Evolutionary conservation across 2,329 filamentous ascomycete species (phyloP).

Genomic region (Colletotrichum siamense): DNA sequence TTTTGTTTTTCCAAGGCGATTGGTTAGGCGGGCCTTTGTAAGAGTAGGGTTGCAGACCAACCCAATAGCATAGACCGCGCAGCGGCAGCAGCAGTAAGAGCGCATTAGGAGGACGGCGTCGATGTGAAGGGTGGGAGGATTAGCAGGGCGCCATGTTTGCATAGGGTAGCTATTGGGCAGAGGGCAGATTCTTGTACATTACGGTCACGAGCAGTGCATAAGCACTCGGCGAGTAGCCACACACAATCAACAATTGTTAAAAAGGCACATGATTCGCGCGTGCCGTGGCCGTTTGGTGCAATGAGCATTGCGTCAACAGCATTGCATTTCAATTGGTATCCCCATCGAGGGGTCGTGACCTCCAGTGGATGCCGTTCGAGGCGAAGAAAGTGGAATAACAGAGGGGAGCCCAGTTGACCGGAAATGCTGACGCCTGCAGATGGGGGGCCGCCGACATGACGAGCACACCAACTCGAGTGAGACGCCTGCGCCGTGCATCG

Average conservation of each 20-base stretch:
- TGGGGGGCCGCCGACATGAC: neutral
- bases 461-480: neutral
- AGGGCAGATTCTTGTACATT: conserved; percentile 15
- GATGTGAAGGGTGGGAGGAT: neutral
- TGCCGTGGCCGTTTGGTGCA: neutral
- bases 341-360: neutral
- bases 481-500: neutral
- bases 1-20: neutral
- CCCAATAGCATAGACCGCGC: conserved; percentile 5
- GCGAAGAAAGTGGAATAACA: conserved; percentile 1
- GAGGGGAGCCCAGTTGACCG: neutral
- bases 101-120: neutral
- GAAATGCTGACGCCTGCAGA: conserved; percentile 12
- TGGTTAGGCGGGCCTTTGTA: conserved; percentile 14
- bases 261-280: neutral
- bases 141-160: neutral
- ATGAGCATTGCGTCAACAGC: neutral
- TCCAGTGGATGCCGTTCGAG: conserved; percentile 6
- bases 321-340: conserved; percentile 1
- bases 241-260: neutral
- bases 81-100: neutral
- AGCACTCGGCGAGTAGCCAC: neutral
- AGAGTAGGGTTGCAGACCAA: conserved; percentile 14
- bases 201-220: neutral
- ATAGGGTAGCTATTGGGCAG: conserved; percentile 4